phyloP scores from a whole-genome alignment of 2,329 filamentous ascomycete species.

The Xylariaceae sp. region DNA sequence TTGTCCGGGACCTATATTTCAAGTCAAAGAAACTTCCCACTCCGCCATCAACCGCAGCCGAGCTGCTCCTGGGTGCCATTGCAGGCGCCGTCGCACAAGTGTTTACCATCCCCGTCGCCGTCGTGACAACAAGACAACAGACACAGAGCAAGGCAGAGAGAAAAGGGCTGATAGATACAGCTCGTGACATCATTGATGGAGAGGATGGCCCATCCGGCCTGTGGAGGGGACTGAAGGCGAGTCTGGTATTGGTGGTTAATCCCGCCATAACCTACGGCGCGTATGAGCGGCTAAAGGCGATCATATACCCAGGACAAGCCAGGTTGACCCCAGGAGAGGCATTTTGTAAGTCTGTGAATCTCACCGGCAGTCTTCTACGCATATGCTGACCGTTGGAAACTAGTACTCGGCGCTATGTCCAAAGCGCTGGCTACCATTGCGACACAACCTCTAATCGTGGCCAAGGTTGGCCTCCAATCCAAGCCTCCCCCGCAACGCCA shows the following conservation, averaged over 20 bases:
- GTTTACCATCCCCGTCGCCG: conserved; percentile 93
- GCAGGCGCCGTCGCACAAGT: conserved; percentile 89
- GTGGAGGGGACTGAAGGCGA: conserved; percentile 94
- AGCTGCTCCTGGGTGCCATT: conserved; percentile 79
- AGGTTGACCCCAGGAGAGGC: conserved; percentile 80
- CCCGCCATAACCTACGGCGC: conserved; percentile 91
- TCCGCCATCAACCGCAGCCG: conserved; percentile 71
- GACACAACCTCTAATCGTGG: conserved; percentile 94
- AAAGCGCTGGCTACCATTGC: conserved; percentile 87
- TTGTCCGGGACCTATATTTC: conserved; percentile 78
- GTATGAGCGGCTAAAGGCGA: conserved; percentile 80
- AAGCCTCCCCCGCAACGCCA: conserved; percentile 78
- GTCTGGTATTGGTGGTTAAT: conserved; percentile 91
- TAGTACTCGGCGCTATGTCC: conserved; percentile 87
- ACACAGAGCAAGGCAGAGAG: conserved; percentile 80
- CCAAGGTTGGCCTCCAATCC: conserved; percentile 94
- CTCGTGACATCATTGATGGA: conserved; percentile 79
- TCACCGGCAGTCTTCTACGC: neutral
- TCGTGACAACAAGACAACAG: conserved; percentile 93
- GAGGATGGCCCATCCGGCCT: conserved; percentile 86
- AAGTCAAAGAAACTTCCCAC: conserved; percentile 48
- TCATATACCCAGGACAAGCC: conserved; percentile 71
- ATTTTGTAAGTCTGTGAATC: conserved; percentile 63
- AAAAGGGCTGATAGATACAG: conserved; percentile 83
- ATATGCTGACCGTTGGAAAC: conserved; percentile 15